Percentiles rank a stretch among this genome's conserved stretches.
These are phyloP conservation scores for Podospora fimiseda DNA, from an alignment of 495 filamentous ascomycete genomes.

Conservation along the genomic window DNA sequence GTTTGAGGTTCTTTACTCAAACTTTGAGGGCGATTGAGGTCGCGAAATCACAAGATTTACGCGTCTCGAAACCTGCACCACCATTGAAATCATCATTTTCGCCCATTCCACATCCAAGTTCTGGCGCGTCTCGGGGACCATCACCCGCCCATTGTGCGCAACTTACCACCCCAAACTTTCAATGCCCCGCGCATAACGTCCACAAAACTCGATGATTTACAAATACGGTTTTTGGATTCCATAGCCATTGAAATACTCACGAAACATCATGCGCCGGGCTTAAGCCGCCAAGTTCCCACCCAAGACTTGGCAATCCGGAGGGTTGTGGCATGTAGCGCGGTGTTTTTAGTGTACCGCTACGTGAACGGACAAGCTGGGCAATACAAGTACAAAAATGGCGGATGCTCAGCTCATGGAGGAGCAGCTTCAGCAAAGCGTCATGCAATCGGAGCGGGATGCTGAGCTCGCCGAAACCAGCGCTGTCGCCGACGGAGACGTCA, in stretches of 20 bases:
- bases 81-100: not conserved
- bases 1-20: not conserved
- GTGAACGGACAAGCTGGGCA: slow-evolving; percentile 9
- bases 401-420: slow-evolving; percentile 46
- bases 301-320: not conserved
- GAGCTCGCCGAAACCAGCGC: slow-evolving; percentile 24
- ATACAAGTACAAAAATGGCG: slow-evolving; percentile 31
- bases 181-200: not conserved
- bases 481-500: slow-evolving; percentile 23
- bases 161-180: not conserved
- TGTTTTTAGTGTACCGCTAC: no score
- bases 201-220: not conserved
- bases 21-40: not conserved
- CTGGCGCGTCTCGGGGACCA: slow-evolving; percentile 11
- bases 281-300: not conserved
- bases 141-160: not conserved
- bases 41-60: slow-evolving; percentile 3
- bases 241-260: not conserved
- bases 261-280: not conserved
- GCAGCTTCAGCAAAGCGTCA: slow-evolving; percentile 43
- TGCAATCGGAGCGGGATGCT: slow-evolving; percentile 38
- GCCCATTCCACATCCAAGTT: not conserved
- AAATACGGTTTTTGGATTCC: not conserved
- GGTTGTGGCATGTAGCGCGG: not conserved
- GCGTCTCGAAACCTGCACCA: slow-evolving; percentile 6